These are phyloP conservation scores for Pichia sp. DNA, from an alignment of 1,139 yeast genomes.

Conservation along the genomic window DNA sequence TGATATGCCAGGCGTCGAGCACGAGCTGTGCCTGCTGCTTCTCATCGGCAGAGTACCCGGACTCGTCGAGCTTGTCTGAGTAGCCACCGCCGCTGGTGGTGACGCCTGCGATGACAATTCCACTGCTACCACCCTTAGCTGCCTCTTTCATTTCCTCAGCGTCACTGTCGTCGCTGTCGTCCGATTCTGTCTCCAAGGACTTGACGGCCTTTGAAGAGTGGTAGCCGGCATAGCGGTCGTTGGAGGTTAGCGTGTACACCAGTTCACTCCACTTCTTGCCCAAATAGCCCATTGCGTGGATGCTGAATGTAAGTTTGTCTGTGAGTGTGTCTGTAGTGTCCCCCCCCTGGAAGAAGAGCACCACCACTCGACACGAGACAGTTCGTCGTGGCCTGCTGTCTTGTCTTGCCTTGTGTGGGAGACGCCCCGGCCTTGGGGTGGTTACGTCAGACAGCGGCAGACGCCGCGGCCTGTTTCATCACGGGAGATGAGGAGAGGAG, in stretches of 20 bases:
- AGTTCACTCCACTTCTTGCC: slow-evolving; percentile 44
- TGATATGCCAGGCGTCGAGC: slow-evolving; percentile 18
- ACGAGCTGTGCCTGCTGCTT: slow-evolving; percentile 19
- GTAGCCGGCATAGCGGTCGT: slow-evolving; percentile 66
- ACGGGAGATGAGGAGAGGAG: background rate
- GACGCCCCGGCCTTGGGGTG: background rate
- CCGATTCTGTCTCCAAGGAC: slow-evolving; percentile 6
- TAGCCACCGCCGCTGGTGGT: background rate
- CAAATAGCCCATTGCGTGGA: slow-evolving; percentile 17
- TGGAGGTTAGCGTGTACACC: slow-evolving; percentile 61
- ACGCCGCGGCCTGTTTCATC: background rate
- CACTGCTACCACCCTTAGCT: no score
- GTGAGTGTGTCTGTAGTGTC: background rate
- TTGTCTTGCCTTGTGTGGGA: no score
- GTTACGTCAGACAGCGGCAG: slow-evolving; percentile 1
- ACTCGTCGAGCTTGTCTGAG: slow-evolving; percentile 4
- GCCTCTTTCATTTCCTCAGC: slow-evolving; percentile 4
- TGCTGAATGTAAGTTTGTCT: background rate
- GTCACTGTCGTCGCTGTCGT: background rate
- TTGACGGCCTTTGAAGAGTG: slow-evolving; percentile 38
- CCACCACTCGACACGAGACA: no score
- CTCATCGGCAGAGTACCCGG: slow-evolving; percentile 13
- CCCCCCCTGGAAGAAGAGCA: background rate
- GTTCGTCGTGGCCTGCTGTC: no score
- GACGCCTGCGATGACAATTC: no score